Percentiles rank a stretch among this genome's conserved stretches.
Evolutionary conservation across 352 stramenopile species (phyloP).

Genomic region (Phytophthora podocarpi): DNA sequence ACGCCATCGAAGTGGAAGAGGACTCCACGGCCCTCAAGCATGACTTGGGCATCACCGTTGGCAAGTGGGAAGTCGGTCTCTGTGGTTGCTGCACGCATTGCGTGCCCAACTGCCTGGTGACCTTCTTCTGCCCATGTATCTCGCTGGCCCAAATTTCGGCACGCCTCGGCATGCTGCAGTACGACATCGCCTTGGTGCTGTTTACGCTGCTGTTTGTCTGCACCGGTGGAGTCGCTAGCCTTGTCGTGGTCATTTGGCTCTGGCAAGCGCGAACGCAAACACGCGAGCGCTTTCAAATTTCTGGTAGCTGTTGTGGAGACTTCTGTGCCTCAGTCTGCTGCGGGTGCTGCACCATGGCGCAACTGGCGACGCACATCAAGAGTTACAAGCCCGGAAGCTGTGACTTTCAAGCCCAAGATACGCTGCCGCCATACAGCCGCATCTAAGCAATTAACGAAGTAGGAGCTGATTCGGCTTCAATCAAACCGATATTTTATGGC

Average conservation of each 20-base stretch:
- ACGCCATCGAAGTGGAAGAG: too few relatives aligned
- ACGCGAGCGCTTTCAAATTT: constrained; percentile 45
- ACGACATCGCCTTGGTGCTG: constrained; percentile 13
- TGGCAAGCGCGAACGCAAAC: constrained; percentile 21
- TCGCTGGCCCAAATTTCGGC: constrained; percentile 47
- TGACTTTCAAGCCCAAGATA: constrained; percentile 41
- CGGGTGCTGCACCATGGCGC: constrained; percentile 41
- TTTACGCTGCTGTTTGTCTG: constrained; percentile 17
- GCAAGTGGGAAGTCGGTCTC: constrained; percentile 38
- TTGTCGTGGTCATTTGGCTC: too few relatives aligned
- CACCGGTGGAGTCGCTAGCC: too few relatives aligned
- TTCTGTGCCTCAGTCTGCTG: constrained; percentile 40
- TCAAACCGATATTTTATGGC: too few relatives aligned
- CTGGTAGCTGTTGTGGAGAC: constrained; percentile 37
- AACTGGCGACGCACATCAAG: constrained; percentile 57
- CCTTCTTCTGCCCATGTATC: constrained; percentile 48
- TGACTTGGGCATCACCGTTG: constrained; percentile 12
- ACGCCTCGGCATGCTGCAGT: constrained; percentile 35
- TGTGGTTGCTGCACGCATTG: constrained; percentile 46
- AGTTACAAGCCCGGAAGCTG: constrained; percentile 56
- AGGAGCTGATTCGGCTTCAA: too few relatives aligned
- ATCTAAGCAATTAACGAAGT: too few relatives aligned
- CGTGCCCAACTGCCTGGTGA: constrained; percentile 52
- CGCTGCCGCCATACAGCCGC: constrained; percentile 39
- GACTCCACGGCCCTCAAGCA: too few relatives aligned